Evolutionary conservation across 306 rosid genomes (phyloP).

Genomic region (Prosopis cineraria): DNA sequence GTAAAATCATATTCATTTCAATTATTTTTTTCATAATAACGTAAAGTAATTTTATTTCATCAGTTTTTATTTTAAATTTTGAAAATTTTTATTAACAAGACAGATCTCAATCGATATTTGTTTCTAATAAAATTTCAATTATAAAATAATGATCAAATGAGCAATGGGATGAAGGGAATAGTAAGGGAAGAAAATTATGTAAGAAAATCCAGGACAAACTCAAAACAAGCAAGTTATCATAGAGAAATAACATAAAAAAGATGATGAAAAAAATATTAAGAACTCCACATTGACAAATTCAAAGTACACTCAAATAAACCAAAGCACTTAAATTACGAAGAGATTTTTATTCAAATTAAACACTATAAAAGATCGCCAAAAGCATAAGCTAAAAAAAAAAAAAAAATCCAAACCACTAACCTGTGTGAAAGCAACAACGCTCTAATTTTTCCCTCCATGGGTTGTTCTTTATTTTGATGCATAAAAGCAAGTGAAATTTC

Average conservation of each 20-base stretch:
- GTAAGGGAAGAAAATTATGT: no score
- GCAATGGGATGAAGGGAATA: not conserved
- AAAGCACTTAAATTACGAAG: slow-evolving; percentile 2
- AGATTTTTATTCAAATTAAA: not conserved
- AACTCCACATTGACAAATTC: not conserved
- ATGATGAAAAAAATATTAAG: not conserved
- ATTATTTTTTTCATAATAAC: no score
- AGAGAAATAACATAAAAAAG: not conserved
- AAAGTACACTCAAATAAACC: not conserved
- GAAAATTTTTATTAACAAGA: not conserved
- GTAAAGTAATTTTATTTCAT: no score
- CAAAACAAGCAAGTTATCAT: not conserved
- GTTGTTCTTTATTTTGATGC: not conserved
- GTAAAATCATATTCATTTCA: no score
- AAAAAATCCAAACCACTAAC: not conserved
- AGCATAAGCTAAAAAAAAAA: not conserved
- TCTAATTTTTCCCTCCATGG: not conserved
- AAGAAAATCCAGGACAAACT: not conserved
- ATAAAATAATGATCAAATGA: not conserved
- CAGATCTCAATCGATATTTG: not conserved
- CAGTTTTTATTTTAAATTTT: not conserved
- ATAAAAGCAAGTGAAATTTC: not conserved
- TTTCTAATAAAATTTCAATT: not conserved
- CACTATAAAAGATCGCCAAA: not conserved
- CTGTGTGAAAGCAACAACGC: not conserved